Evolutionary conservation across 2,329 filamentous ascomycete species (phyloP), one percentile per base, ranked within the genome.

Genomic region (Scedosporium minutisporum): DNA sequence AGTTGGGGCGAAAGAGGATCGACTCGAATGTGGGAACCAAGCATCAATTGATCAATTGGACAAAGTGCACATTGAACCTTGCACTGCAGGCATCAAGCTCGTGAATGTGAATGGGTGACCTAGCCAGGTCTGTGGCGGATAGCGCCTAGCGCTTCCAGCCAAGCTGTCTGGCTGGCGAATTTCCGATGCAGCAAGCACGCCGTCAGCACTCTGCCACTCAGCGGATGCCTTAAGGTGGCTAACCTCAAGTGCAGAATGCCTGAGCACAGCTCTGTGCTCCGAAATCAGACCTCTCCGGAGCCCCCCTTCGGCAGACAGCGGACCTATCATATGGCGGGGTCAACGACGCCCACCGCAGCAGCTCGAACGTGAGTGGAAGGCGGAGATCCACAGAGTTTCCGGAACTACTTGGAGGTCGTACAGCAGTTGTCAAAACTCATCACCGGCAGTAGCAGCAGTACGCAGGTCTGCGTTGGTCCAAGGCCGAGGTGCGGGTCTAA

Each of bases 121-220:
- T 7, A n/a, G 57, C 21, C 12, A 25, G 57, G 6, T 38, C 33
- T 12, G 3, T 38, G 33, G 33, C 33, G 33, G 33, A 38, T 38
- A 27, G 57, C 57, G 57, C 29, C 57, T 59, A 25, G 57, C 57
- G 57, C 57, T 59, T 59, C 57, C 41, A 7, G 57, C 9, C 33
- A 38, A 38, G 33, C 12, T 25, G n/a, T 4, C 46, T 38, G 33
- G 33, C 33, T 38, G 33, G 33, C 10, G 33, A 38, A 10, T 38
- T 38, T 38, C 33, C 33, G 33, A 38, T 38, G 33, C 33, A 33
- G 29, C 29, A 33, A 33, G 29, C 29, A 38, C 5, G 33, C 12
- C 33, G 10, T 38, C 33, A 38, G 10, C 6, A 6, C 33, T 38
- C 33, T 38, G 29, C 29, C 33, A 38, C 29, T 38, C 9, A 10